Conservation (phyloP, 1,284 basidiomycete genomes). For the Rhodotorula sp. region DNA sequence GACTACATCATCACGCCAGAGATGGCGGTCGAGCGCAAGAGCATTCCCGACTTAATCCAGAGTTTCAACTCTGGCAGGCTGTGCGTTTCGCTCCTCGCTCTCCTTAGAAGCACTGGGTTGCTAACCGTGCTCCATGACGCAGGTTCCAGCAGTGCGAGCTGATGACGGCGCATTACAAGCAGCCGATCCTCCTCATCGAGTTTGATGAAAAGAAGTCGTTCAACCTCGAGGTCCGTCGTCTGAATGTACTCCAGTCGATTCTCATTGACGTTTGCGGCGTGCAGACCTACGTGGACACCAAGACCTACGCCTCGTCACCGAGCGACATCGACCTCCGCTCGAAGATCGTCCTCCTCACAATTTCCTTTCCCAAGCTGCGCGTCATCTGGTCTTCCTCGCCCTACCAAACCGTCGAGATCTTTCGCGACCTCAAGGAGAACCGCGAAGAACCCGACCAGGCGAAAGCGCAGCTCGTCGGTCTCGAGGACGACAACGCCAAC, state of each 20-base stretch:
- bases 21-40: slow-evolving; percentile 95
- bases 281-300: slow-evolving; percentile 40
- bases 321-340: slow-evolving; percentile 56
- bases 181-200: slow-evolving; percentile 92
- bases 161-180: slow-evolving; percentile 95
- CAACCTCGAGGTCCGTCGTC: slow-evolving; percentile 66
- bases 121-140: neutral
- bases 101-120: neutral
- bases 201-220: slow-evolving; percentile 98
- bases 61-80: slow-evolving; percentile 91
- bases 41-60: slow-evolving; percentile 81
- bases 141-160: slow-evolving; percentile 96
- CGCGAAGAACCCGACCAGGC: slow-evolving; percentile 76
- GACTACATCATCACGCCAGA: slow-evolving; percentile 95
- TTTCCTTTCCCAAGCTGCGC: slow-evolving; percentile 84
- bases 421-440: slow-evolving; percentile 85
- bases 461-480: slow-evolving; percentile 73
- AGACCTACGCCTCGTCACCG: slow-evolving; percentile 49
- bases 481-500: slow-evolving; percentile 55
- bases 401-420: slow-evolving; percentile 85
- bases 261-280: slow-evolving; percentile 50
- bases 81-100: slow-evolving; percentile 57
- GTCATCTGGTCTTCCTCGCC: slow-evolving; percentile 98
- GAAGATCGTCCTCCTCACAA: slow-evolving; percentile 83
- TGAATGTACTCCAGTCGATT: slow-evolving; percentile 46